Percentiles rank a stretch among this genome's conserved stretches.
Conservation (phyloP, 768 basidiomycete genomes). For the Auricularia sp. region DNA sequence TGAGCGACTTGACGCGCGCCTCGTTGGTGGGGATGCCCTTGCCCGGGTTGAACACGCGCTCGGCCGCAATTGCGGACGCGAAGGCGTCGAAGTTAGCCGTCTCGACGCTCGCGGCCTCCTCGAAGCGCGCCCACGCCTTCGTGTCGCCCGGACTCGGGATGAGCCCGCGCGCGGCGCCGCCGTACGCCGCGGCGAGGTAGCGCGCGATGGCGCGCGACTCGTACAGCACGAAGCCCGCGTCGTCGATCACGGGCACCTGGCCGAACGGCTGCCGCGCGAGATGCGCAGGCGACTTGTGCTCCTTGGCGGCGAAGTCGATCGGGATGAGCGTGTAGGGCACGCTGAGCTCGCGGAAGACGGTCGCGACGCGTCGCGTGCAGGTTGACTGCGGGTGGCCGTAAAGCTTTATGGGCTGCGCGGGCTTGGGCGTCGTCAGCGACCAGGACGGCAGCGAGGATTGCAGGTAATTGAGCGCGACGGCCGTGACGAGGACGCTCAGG, state of each 20-base stretch:
- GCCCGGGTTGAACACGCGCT: constrained; percentile 39
- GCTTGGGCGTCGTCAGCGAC: background rate
- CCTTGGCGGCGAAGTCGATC: constrained; percentile 32
- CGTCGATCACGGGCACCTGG: constrained; percentile 48
- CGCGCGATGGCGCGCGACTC: constrained; percentile 53
- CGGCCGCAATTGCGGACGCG: constrained; percentile 31
- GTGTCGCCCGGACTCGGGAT: constrained; percentile 31
- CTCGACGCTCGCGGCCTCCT: constrained; percentile 43
- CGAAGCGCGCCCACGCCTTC: constrained; percentile 33
- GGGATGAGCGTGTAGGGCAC: constrained; percentile 42
- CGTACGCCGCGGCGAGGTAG: constrained; percentile 48
- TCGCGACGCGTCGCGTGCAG: constrained; percentile 42
- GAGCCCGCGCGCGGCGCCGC: constrained; percentile 31
- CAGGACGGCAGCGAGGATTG: background rate
- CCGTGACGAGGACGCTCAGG: background rate
- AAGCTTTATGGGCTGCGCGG: constrained; percentile 23
- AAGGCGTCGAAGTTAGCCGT: constrained; percentile 40
- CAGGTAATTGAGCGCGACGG: background rate
- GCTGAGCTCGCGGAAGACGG: constrained; percentile 44
- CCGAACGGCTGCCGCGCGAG: constrained; percentile 50
- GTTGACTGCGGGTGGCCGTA: constrained; percentile 29
- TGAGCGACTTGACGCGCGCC: constrained; percentile 4
- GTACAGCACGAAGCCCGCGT: constrained; percentile 53
- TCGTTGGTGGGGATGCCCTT: background rate
- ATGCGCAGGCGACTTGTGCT: constrained; percentile 38